These are phyloP conservation scores for Agaricus bisporus DNA, from an alignment of 768 basidiomycete genomes.

Conservation along the genomic window DNA sequence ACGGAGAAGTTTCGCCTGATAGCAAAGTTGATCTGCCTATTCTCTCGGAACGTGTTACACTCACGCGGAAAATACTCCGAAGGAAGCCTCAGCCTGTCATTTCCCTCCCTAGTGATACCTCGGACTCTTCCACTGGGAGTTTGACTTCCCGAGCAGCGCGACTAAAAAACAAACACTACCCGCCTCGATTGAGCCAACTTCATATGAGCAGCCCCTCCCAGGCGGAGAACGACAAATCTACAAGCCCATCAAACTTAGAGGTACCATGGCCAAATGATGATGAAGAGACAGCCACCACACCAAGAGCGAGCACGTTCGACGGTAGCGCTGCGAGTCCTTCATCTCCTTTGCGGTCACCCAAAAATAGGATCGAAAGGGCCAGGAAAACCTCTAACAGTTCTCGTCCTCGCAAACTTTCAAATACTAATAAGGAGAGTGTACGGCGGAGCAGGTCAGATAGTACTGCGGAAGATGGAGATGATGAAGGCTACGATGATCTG, in stretches of 20 bases:
- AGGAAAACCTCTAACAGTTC: conserved; percentile 29
- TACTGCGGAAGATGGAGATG: conserved; percentile 72
- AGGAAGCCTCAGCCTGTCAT: conserved; percentile 17
- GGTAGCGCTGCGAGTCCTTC: conserved; percentile 20
- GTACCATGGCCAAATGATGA: conserved; percentile 51
- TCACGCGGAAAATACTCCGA: conserved; percentile 1
- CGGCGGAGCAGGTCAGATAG: conserved; percentile 45
- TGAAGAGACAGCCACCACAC: conserved; percentile 47
- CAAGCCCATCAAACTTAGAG: conserved; percentile 40
- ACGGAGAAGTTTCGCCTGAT: conserved; percentile 5
- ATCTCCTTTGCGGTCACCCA: conserved; percentile 22
- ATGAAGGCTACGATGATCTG: conserved; percentile 70
- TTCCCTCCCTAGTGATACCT: conserved; percentile 31
- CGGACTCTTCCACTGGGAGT: conserved; percentile 41
- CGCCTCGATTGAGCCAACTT: conserved; percentile 40
- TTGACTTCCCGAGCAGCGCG: conserved; percentile 34
- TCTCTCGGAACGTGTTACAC: background rate
- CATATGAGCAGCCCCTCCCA: conserved; percentile 31
- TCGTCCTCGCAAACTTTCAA: conserved; percentile 42
- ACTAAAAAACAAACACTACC: conserved; percentile 48
- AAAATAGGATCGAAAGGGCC: conserved; percentile 20
- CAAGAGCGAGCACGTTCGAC: conserved; percentile 47
- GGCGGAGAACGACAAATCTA: conserved; percentile 20
- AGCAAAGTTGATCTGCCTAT: background rate
- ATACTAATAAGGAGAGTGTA: conserved; percentile 29